These are phyloP conservation scores for Oryza longistaminata DNA, from an alignment of 176 grass and related monocot species.

Conservation along the genomic window DNA sequence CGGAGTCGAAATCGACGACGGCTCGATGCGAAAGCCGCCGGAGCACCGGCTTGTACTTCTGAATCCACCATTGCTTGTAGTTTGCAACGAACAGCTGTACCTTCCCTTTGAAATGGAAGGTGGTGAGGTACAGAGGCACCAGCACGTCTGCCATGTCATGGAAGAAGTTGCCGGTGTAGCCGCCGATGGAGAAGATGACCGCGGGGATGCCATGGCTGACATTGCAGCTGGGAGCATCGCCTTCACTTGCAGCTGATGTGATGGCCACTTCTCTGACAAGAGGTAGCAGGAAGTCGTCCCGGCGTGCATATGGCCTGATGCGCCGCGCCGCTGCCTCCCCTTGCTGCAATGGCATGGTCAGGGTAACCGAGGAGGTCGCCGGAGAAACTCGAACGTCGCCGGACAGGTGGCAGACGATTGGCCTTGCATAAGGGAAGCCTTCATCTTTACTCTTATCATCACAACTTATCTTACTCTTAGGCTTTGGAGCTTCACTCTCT, in stretches of 20 bases:
- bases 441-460: conserved; percentile 70
- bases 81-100: conserved; percentile 56
- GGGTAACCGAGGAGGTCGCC: conserved; percentile 39
- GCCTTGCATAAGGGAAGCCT: conserved; percentile 72
- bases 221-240: conserved; percentile 40
- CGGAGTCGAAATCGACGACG: conserved; percentile 52
- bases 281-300: conserved; percentile 44
- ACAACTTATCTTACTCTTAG: conserved; percentile 47
- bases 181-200: conserved; percentile 66
- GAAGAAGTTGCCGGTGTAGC: conserved; percentile 74
- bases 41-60: conserved; percentile 57
- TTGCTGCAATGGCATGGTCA: conserved; percentile 24
- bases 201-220: conserved; percentile 48
- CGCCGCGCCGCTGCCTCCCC: conserved; percentile 4
- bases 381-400: conserved; percentile 55
- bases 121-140: conserved; percentile 61
- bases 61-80: conserved; percentile 65
- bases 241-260: conserved; percentile 38
- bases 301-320: conserved; percentile 54
- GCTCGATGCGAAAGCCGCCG: conserved; percentile 42
- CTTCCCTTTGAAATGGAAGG: conserved; percentile 48
- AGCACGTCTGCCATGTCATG: conserved; percentile 68
- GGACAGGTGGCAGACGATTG: conserved; percentile 52
- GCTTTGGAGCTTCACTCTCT: conserved; percentile 34
- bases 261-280: conserved; percentile 58